A percentile compares a stretch with the other conserved stretches of the same genome.
Conservation (phyloP, 2,329 filamentous ascomycete genomes). For the Xylariaceae sp. region DNA sequence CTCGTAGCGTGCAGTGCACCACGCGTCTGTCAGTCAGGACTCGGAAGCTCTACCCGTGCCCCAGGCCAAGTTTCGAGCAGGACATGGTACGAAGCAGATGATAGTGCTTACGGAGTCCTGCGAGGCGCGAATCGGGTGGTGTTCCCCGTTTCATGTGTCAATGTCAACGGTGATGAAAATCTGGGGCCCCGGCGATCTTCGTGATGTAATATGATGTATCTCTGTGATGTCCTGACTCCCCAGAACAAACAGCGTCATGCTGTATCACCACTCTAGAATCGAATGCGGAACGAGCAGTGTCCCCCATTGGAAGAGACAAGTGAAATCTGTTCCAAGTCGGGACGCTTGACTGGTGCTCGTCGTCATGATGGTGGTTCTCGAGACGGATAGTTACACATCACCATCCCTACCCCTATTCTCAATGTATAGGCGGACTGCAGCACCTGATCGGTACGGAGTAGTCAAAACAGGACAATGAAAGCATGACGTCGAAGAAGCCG, state of each 20-base stretch:
- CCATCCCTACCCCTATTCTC: background rate
- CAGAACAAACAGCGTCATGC: constrained; percentile 18
- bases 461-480: background rate
- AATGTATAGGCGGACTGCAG: background rate
- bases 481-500: background rate
- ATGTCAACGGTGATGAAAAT: constrained; percentile 2
- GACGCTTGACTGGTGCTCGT: background rate
- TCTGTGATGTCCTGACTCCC: constrained; percentile 9
- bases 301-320: background rate
- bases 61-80: constrained; percentile 18
- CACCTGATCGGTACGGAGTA: background rate
- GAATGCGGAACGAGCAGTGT: background rate
- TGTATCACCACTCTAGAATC: constrained; percentile 20
- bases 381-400: constrained; percentile 1
- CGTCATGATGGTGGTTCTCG: background rate
- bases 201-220: constrained; percentile 20
- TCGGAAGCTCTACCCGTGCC: constrained; percentile 10
- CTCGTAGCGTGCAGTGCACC: background rate
- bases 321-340: background rate
- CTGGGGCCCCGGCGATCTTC: background rate
- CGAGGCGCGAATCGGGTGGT: constrained; percentile 27
- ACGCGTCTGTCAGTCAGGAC: constrained; percentile 2
- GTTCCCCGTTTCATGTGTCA: constrained; percentile 25
- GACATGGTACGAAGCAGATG: constrained; percentile 9
- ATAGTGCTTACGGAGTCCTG: constrained; percentile 21